A percentile compares a stretch with the other conserved stretches of the same genome.
Conservation (phyloP, 805 yeast genomes). For the Lipomyces japonicus region DNA sequence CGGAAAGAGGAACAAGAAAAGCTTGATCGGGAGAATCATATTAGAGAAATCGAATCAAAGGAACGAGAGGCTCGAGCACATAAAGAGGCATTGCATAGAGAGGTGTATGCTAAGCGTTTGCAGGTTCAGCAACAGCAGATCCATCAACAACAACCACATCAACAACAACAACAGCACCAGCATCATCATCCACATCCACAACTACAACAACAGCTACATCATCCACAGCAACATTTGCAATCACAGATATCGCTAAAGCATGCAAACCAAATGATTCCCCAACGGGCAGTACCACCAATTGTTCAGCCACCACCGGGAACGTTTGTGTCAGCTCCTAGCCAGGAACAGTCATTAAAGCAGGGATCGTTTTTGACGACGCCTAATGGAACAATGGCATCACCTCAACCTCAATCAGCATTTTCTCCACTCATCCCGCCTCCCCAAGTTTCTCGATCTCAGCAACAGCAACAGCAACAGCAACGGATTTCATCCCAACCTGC, state of each 20-base stretch:
- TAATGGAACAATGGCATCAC: background rate
- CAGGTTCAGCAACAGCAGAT: conserved; percentile 27
- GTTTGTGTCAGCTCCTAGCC: background rate
- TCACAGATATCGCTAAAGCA: too few relatives aligned
- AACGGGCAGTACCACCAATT: too few relatives aligned
- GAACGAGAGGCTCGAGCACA: conserved; percentile 29
- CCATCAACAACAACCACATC: conserved; percentile 13
- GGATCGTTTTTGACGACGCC: background rate
- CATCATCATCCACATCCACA: background rate
- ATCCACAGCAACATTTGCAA: background rate
- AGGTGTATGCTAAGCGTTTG: conserved; percentile 17
- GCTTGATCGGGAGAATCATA: conserved; percentile 22
- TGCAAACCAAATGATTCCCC: too few relatives aligned
- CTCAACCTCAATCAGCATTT: background rate
- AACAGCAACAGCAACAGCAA: conserved; percentile 7
- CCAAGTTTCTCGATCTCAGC: background rate
- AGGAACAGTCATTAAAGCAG: background rate
- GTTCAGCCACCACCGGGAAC: conserved; percentile 1
- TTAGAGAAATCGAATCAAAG: conserved; percentile 22
- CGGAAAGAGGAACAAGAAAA: conserved; percentile 13
- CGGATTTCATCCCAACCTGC: too few relatives aligned
- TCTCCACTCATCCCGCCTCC: background rate
- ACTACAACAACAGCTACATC: background rate
- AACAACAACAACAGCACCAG: conserved; percentile 10
- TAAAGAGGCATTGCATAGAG: conserved; percentile 20